These are phyloP conservation scores for Schizochytrium sp. DNA, from an alignment of 108 stramenopile genomes.

Conservation along the genomic window DNA sequence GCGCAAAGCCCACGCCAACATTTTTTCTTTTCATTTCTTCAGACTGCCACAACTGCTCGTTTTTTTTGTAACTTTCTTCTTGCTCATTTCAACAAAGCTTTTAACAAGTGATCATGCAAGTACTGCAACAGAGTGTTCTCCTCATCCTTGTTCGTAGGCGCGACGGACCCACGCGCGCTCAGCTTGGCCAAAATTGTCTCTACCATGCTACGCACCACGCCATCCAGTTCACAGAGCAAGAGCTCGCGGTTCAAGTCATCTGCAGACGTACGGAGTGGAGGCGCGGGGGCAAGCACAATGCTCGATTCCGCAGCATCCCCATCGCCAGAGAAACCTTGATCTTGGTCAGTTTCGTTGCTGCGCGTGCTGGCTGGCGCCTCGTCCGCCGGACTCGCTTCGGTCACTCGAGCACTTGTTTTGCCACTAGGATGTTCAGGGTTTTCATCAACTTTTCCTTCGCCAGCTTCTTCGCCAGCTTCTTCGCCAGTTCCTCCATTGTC, in stretches of 20 bases:
- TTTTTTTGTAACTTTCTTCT: no score
- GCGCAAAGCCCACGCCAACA: no score
- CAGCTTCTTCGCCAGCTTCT: not conserved
- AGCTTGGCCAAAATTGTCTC: not conserved
- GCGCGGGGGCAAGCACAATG: not conserved
- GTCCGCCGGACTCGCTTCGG: no score
- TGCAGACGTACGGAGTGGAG: not conserved
- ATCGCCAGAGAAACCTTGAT: not conserved
- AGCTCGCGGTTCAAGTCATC: not conserved
- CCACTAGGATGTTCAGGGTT: not conserved
- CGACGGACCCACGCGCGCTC: not conserved
- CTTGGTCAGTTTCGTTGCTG: not conserved
- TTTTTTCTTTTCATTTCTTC: no score
- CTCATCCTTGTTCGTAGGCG: no score
- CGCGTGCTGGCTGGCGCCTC: no score
- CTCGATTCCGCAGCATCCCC: not conserved
- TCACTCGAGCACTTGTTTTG: no score
- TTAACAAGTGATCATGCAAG: no score
- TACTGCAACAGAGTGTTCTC: no score
- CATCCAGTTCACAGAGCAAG: not conserved
- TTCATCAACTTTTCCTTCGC: not conserved
- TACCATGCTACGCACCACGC: not conserved
- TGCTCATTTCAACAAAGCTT: no score
- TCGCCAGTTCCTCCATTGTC: not conserved
- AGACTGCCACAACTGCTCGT: no score